Percentiles rank a stretch among this genome's conserved stretches.
These are phyloP conservation scores for Starmerella etchellsii DNA, from an alignment of 805 yeast species.

Conservation along the genomic window DNA sequence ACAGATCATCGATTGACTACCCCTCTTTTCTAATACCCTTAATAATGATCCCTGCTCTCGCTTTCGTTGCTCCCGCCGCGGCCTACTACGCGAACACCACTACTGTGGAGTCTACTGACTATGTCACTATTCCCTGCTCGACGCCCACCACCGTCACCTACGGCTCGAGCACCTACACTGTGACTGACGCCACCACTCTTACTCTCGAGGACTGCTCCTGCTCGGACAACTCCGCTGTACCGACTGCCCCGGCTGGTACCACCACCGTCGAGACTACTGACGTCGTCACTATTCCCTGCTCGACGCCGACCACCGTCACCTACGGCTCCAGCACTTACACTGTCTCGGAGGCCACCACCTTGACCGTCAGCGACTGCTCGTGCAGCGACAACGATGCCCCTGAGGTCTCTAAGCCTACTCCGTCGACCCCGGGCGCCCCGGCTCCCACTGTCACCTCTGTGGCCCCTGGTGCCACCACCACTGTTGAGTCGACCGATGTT, in stretches of 20 bases:
- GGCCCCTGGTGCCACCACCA: not conserved
- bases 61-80: conserved; percentile 44
- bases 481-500: conserved; percentile 16
- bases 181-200: conserved; percentile 40
- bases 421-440: conserved; percentile 5
- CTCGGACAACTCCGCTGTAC: conserved; percentile 33
- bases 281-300: conserved; percentile 17
- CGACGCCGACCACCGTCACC: conserved; percentile 20
- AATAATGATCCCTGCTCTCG: conserved; percentile 22
- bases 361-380: conserved; percentile 48
- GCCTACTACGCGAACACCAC: conserved; percentile 17
- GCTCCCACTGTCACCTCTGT: conserved; percentile 8
- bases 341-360: conserved; percentile 37
- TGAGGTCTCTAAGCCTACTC: conserved; percentile 35
- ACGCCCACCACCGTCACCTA: conserved; percentile 19
- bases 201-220: conserved; percentile 49
- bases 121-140: conserved; percentile 17
- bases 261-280: conserved; percentile 13
- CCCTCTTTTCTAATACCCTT: no score
- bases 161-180: conserved; percentile 31
- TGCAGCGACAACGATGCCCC: conserved; percentile 53
- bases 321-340: conserved; percentile 31
- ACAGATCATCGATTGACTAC: no score
- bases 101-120: conserved; percentile 18
- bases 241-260: not conserved